Conservation (phyloP, 1,284 basidiomycete species). For the Laetiporus sulphureus region DNA sequence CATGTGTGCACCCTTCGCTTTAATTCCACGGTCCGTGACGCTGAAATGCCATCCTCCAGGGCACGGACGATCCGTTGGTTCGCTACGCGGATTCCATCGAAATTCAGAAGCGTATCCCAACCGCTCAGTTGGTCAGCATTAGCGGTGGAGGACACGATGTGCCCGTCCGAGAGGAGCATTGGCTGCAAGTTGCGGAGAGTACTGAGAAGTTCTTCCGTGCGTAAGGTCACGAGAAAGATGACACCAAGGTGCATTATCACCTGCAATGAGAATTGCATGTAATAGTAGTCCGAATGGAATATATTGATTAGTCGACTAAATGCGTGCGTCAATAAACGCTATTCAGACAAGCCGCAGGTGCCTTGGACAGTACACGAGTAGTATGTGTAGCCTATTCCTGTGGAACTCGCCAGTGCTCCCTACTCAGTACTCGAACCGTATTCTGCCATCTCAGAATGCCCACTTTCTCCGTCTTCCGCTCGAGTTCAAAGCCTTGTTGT, state of each 20-base stretch:
- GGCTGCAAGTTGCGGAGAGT: constrained; percentile 34
- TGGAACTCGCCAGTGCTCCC: too few species aligned
- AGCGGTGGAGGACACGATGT: constrained; percentile 46
- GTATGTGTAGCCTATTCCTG: constrained; percentile 24
- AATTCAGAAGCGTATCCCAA: constrained; percentile 47
- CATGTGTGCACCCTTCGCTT: constrained; percentile 39
- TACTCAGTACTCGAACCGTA: constrained; percentile 32
- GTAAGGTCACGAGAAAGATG: too few species aligned
- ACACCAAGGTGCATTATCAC: too few species aligned
- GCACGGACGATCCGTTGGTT: constrained; percentile 59
- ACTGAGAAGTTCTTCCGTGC: constrained; percentile 31
- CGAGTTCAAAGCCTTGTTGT: constrained; percentile 45
- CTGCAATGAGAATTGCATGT: too few species aligned
- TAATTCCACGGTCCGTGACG: background rate
- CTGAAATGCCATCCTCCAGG: constrained; percentile 27
- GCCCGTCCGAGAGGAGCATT: constrained; percentile 43
- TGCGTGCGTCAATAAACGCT: too few species aligned
- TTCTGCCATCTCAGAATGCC: constrained; percentile 53
- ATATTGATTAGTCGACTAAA: too few species aligned
- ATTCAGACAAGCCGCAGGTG: too few species aligned
- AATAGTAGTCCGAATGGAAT: too few species aligned
- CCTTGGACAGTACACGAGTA: too few species aligned
- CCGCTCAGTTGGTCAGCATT: constrained; percentile 48
- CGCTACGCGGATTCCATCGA: constrained; percentile 47
- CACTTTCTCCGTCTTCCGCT: constrained; percentile 34